Evolutionary conservation across 257 asterid genomes (phyloP), one percentile per base, ranked within the genome.

Genomic region (Solanum sitiens): DNA sequence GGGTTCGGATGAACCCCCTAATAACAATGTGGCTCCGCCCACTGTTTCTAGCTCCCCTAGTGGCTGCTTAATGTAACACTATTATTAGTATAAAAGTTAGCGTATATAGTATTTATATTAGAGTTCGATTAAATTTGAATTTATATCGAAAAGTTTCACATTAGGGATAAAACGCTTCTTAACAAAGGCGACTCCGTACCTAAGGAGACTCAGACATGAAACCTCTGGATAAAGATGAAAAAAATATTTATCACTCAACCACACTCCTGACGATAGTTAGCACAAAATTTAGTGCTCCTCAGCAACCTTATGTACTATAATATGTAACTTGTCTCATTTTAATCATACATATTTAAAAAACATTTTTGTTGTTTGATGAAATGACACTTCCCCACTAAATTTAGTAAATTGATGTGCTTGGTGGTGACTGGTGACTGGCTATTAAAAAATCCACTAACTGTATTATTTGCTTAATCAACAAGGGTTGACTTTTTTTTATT

Each of bases 381-480:
- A 16, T 16, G 85, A 47, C 30, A 80, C 27, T 30, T 30, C 20
- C 68, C 59, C 68, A 47, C 68, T 80, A 47, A 79, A 47, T 47
- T 27, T 27, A 79, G 85, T 80, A 27, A 27, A 47, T 3, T 27
- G 42, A 27, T 16, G 42, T 80, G 67, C 40, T 79, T 79, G 21
- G 14, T 44, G 56, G 40, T 45, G 84, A 77, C 15, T 77, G 65
- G 11, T 79, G 84, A 44, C 25, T 77, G 67, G 85, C 15, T 45
- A 14, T 5, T 27, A 15, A 14, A 80, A 16, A 27, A 25, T 18
- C 68, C 85, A 79, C 68, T 30, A 80, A 80, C 42, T 47, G 16
- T 47, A 80, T 47, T 80, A 80, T 80, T 80, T 47, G 68, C 44
- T 80, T 47, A 27, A 80, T 80, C 85, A 47, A 80, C 18, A 47